Evolutionary conservation across 176 grass and related monocot species (phyloP), one percentile per base, ranked within the genome.

Genomic region (Oryza glumipatula): DNA sequence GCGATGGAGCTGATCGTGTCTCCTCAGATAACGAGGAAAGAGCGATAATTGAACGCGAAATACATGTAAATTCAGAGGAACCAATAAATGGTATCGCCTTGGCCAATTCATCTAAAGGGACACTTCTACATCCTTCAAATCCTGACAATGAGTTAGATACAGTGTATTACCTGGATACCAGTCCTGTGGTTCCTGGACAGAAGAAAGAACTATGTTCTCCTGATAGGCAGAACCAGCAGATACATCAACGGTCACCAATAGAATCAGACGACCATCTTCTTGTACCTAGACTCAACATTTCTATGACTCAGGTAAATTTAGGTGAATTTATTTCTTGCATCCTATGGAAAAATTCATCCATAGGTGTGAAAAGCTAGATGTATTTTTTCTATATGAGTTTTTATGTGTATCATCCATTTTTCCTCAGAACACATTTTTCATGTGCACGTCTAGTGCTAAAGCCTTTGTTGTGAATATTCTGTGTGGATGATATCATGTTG

Each of bases 51-150:
- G 93, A 99, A 76, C 88, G 39, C 64, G 94, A 96, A 30, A 94
- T 96, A 87, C 90, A 89, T 67, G 96, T 96, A 58, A 92, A 89
- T 84, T 94, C 86, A 35, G 89, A 94, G 89, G 84, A 96, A 83
- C 60, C 79, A 64, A 83, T 74, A 76, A 70, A 71, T 72, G 82
- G 14, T 45, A 36, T 77, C 78, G 21, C 45, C 15, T 23, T 79
- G 51, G 67, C 47, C 72, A 60, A 80, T 73, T 45, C 54, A 74
- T 87, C 89, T 72, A 74, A 77, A 83, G 77, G 85, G 44, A 69
- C 61, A 66, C 54, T 36, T 81, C 17, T 76, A 64, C 87, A 73
- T 85, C 38, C 83, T 70, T 17, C 64, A 81, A 41, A 60, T 70
- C 32, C 38, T 90, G 83, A 88, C 41, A 43, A 79, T 81, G 73